These are phyloP conservation scores for Globisporangium okanoganense DNA, from an alignment of 352 stramenopile genomes.

Conservation along the genomic window DNA sequence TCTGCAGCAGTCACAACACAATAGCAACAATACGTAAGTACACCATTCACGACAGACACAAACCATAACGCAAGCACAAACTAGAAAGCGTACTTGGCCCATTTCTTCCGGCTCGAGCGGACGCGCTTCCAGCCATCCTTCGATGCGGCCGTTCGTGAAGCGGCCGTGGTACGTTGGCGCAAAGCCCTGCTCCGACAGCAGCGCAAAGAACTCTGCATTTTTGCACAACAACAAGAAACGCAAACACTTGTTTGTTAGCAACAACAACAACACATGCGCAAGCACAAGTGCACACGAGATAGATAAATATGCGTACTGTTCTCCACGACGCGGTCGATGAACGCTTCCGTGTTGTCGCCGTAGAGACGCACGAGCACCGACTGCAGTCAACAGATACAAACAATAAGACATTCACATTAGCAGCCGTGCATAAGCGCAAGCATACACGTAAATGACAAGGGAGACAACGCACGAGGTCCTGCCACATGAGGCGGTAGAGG, in stretches of 20 bases:
- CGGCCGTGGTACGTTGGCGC: slow-evolving; percentile 87
- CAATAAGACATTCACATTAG: slow-evolving; percentile 3
- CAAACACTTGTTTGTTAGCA: slow-evolving; percentile 1
- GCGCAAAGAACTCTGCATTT: slow-evolving; percentile 78
- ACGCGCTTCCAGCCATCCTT: slow-evolving; percentile 85
- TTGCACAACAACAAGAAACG: slow-evolving; percentile 1
- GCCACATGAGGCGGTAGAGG: slow-evolving; percentile 83
- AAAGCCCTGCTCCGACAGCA: slow-evolving; percentile 79
- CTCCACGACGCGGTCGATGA: slow-evolving; percentile 91
- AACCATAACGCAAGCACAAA: background rate
- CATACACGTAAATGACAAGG: background rate
- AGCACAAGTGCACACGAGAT: background rate
- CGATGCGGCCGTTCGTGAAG: slow-evolving; percentile 91
- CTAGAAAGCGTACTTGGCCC: slow-evolving; percentile 32
- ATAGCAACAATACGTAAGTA: background rate
- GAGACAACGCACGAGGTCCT: slow-evolving; percentile 38
- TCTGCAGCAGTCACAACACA: slow-evolving; percentile 17
- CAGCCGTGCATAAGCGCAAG: background rate
- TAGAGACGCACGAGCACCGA: slow-evolving; percentile 90
- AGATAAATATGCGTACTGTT: slow-evolving; percentile 55
- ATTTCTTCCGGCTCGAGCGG: slow-evolving; percentile 88
- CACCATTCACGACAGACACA: background rate
- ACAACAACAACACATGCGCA: slow-evolving; percentile 1
- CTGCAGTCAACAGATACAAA: slow-evolving; percentile 11
- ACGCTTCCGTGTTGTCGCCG: slow-evolving; percentile 90